phyloP scores from a whole-genome alignment of 169 alveolate genomes.

The Cryptosporidium sp. region DNA sequence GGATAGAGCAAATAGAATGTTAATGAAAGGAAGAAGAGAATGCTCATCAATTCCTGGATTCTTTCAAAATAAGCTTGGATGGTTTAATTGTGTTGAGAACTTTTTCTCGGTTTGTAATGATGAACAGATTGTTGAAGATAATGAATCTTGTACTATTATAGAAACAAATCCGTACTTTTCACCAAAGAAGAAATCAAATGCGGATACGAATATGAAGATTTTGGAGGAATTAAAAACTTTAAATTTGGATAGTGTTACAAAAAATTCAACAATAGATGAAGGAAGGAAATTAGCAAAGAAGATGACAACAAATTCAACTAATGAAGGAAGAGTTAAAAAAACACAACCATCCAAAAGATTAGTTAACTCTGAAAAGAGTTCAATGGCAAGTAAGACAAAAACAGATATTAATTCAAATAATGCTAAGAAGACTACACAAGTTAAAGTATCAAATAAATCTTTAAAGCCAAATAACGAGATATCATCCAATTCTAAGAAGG shows the following conservation, averaged over 20 bases:
- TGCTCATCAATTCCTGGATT: constrained; percentile 9
- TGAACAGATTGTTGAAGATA: constrained; percentile 16
- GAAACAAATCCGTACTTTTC: constrained; percentile 6
- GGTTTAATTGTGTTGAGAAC: constrained; percentile 36
- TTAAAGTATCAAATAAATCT: not conserved
- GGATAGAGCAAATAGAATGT: constrained; percentile 46
- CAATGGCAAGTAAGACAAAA: not conserved
- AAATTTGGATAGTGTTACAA: not conserved
- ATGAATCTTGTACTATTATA: not conserved
- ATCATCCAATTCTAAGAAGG: not conserved
- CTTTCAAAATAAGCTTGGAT: constrained; percentile 11
- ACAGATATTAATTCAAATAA: not conserved
- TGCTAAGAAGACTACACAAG: not conserved
- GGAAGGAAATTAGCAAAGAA: not conserved
- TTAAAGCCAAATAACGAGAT: not conserved
- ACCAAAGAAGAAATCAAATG: not conserved
- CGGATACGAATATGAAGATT: not conserved
- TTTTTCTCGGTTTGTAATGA: constrained; percentile 46
- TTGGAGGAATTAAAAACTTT: not conserved
- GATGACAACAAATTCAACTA: not conserved
- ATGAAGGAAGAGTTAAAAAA: not conserved
- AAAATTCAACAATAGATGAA: not conserved
- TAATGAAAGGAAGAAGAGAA: not conserved
- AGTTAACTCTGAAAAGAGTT: not conserved
- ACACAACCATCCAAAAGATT: not conserved